Percentiles rank a stretch among this genome's conserved stretches.
Evolutionary conservation across 2,329 filamentous ascomycete species (phyloP).

Genomic region (Aureobasidium sp.): DNA sequence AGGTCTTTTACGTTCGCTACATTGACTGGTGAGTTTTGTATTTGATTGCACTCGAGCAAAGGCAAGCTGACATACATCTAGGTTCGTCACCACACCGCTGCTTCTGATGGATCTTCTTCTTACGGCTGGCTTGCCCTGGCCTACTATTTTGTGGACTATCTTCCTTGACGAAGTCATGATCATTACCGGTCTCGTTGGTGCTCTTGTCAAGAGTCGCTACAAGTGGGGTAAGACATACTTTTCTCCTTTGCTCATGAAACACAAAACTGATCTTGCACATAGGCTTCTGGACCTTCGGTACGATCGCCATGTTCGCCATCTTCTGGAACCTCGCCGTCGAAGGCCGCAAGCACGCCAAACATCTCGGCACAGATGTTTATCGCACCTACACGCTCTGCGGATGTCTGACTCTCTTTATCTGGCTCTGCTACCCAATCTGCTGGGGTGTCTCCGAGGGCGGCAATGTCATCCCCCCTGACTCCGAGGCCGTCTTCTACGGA

Average conservation of each 20-base stretch:
- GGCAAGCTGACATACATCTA: neutral
- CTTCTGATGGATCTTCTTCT: slow-evolving; percentile 51
- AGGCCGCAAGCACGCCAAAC: slow-evolving; percentile 43
- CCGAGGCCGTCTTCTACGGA: slow-evolving; percentile 57
- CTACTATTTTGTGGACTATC: slow-evolving; percentile 50
- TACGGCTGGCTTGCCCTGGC: slow-evolving; percentile 52
- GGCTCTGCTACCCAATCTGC: slow-evolving; percentile 52
- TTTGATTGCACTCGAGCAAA: neutral
- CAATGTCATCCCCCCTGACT: slow-evolving; percentile 54
- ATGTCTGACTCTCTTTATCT: slow-evolving; percentile 44
- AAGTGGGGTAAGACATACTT: slow-evolving; percentile 54
- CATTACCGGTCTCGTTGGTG: slow-evolving; percentile 52
- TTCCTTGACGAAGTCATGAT: slow-evolving; percentile 55
- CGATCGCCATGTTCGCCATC: slow-evolving; percentile 45
- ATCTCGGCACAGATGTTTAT: slow-evolving; percentile 41
- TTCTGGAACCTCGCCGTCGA: slow-evolving; percentile 48
- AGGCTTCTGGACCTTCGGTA: slow-evolving; percentile 27
- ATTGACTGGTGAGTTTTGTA: slow-evolving; percentile 43
- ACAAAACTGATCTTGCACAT: slow-evolving; percentile 19
- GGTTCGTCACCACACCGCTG: slow-evolving; percentile 49
- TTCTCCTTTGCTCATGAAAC: slow-evolving; percentile 12
- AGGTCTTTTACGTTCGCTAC: slow-evolving; percentile 55
- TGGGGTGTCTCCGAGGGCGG: slow-evolving; percentile 54
- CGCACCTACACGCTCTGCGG: slow-evolving; percentile 44
- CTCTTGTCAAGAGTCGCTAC: slow-evolving; percentile 49